phyloP scores from a whole-genome alignment of 164 flowering plant genomes.

The Berberis thunbergii region DNA sequence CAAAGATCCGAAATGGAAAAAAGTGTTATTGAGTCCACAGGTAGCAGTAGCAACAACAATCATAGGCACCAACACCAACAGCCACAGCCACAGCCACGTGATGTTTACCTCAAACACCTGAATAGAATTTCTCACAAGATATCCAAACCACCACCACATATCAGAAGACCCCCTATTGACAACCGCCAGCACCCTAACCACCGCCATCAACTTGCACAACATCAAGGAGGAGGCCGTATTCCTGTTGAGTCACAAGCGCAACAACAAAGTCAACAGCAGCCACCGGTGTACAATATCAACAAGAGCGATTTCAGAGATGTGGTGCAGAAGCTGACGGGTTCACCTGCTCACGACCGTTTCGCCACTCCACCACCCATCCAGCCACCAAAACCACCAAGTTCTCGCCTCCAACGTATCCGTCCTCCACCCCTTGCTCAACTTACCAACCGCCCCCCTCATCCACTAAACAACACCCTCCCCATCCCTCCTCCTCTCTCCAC shows the following conservation, averaged over 20 bases:
- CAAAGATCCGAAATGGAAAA: too few species aligned
- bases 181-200: neutral
- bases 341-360: conserved; percentile 59
- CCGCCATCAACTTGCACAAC: neutral
- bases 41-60: too few species aligned
- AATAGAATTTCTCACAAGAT: conserved; percentile 67
- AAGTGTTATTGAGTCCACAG: too few species aligned
- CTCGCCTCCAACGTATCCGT: conserved; percentile 85
- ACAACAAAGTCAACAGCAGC: neutral
- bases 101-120: conserved; percentile 42
- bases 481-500: neutral
- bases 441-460: conserved; percentile 39
- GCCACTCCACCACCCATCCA: conserved; percentile 44
- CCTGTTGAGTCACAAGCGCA: conserved; percentile 9
- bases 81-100: too few species aligned
- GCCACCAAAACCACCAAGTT: conserved; percentile 51
- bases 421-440: conserved; percentile 88
- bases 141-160: conserved; percentile 36
- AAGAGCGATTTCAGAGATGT: conserved; percentile 87
- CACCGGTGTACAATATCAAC: conserved; percentile 90
- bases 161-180: conserved; percentile 6
- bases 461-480: conserved; percentile 19
- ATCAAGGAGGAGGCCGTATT: conserved; percentile 32
- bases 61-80: too few species aligned
- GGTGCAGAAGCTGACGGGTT: conserved; percentile 92